Base-by-base conservation (phyloP, 768 basidiomycete genomes). In the Suillus discolor region DNA sequence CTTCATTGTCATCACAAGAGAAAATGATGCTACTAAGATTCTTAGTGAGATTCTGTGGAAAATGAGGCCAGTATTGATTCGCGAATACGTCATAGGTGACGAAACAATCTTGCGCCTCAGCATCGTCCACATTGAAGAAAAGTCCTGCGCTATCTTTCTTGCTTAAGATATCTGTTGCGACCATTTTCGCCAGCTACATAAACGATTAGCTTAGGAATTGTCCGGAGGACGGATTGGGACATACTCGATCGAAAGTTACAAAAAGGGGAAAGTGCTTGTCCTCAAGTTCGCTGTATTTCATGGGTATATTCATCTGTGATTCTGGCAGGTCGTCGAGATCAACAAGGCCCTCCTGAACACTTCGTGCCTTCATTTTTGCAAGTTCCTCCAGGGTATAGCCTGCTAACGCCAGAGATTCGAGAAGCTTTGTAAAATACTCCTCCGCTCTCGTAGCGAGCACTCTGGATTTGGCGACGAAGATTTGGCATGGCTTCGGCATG, bases 381-480 rank as follows among this genome's bases (percentile, higher is more conserved):
- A 89, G 78, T 47, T 85, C 80, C 57, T 79, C 69, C 0, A 76
- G 73, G 5, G 81, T 72, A 55, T 77, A 73, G 2, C 76, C 72
- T 13, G 78, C 78, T 3, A 79, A 70, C 4, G 72, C 67, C 39
- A 86, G 72, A 0, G 87, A 85, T 11, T 79, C 75, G 12, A 83
- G 68, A 20, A 91, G 74, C 67, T 84, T 84, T 5, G 68, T 63
- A 68, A 87, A 93, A 70, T 89, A 87, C 49, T 88, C 86, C 66
- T 88, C 81, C n/a, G 92, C 91, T 67, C 89, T 90, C 20, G 77
- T 78, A 0, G 89, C 89, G 4, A 92, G 81, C 20, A 87, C 79
- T 20, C 81, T 81, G 2, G 90, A 92, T 69, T 90, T 87, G 0
- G 91, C 92, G 2, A 92, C 84, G 66, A 92, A 92, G 15, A 92